Conservation (phyloP, 257 asterid genomes). For the Cynanchum wilfordii region DNA sequence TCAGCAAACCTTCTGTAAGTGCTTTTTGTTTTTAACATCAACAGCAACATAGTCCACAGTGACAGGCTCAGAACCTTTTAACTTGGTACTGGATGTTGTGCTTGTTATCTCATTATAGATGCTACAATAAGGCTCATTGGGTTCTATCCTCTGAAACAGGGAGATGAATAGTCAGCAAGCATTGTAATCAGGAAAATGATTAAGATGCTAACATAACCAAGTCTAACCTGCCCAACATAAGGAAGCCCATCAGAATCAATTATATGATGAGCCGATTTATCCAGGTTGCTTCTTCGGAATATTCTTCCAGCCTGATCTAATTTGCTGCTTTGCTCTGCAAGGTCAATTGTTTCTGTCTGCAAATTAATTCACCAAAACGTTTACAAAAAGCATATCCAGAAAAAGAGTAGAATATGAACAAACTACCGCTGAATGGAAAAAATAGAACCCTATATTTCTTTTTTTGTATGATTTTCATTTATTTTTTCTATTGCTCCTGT, state of each 20-base stretch:
- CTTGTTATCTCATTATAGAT: slow-evolving; percentile 52
- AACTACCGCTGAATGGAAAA: not conserved
- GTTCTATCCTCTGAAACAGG: slow-evolving; percentile 61
- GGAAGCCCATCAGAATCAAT: slow-evolving; percentile 97
- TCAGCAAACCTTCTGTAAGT: slow-evolving; percentile 63
- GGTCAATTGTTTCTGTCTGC: slow-evolving; percentile 92
- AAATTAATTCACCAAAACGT: slow-evolving; percentile 23
- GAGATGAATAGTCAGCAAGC: slow-evolving; percentile 1
- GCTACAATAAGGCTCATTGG: slow-evolving; percentile 64
- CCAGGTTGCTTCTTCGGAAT: slow-evolving; percentile 70
- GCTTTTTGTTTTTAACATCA: slow-evolving; percentile 59
- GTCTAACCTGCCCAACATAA: slow-evolving; percentile 80
- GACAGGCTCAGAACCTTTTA: slow-evolving; percentile 74
- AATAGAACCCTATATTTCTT: not conserved
- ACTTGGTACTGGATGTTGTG: slow-evolving; percentile 30
- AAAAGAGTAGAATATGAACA: not conserved
- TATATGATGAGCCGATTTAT: slow-evolving; percentile 46
- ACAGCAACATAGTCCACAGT: slow-evolving; percentile 81
- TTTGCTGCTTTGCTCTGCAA: slow-evolving; percentile 48
- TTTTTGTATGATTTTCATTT: not conserved
- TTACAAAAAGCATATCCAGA: not conserved
- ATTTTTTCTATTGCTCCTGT: not conserved
- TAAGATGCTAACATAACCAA: not conserved
- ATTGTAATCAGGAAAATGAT: not conserved
- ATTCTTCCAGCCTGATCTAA: slow-evolving; percentile 44